Evolutionary conservation across 83 land plant genomes (phyloP).

Genomic region (Diphasiastrum complanatum): DNA sequence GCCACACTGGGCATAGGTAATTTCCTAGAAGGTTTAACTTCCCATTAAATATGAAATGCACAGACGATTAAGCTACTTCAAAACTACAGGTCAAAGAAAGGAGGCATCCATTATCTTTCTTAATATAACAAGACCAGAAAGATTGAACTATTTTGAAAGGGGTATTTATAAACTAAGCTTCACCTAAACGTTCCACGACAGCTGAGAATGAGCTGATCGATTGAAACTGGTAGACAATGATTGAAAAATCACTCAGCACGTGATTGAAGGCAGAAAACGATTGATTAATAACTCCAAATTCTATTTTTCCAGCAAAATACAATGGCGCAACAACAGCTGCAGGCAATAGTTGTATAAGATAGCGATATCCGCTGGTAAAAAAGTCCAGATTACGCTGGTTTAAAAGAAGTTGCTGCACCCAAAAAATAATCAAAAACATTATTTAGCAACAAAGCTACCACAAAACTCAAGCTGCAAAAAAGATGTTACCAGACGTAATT

Average conservation of each 20-base stretch:
- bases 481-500: not conserved
- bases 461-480: conserved; percentile 4
- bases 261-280: conserved; percentile 97
- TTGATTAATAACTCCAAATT: conserved; percentile 97
- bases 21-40: too few relatives aligned
- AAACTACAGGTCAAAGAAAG: too few relatives aligned
- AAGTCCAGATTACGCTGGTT: conserved; percentile 90
- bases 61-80: too few relatives aligned
- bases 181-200: conserved; percentile 90
- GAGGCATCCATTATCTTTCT: not conserved
- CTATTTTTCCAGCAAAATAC: conserved; percentile 95
- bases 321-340: conserved; percentile 98
- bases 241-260: conserved; percentile 79
- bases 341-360: conserved; percentile 91
- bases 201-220: conserved; percentile 95
- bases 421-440: conserved; percentile 3
- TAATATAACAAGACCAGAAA: not conserved
- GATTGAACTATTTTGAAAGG: not conserved
- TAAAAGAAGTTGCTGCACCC: conserved; percentile 74
- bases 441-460: conserved; percentile 2
- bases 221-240: conserved; percentile 91
- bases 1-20: not conserved
- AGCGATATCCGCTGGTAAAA: conserved; percentile 83
- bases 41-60: too few relatives aligned
- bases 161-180: not conserved